Evolutionary conservation across 208 protist genomes (phyloP).

Genomic region (Leishmania braziliensis): DNA sequence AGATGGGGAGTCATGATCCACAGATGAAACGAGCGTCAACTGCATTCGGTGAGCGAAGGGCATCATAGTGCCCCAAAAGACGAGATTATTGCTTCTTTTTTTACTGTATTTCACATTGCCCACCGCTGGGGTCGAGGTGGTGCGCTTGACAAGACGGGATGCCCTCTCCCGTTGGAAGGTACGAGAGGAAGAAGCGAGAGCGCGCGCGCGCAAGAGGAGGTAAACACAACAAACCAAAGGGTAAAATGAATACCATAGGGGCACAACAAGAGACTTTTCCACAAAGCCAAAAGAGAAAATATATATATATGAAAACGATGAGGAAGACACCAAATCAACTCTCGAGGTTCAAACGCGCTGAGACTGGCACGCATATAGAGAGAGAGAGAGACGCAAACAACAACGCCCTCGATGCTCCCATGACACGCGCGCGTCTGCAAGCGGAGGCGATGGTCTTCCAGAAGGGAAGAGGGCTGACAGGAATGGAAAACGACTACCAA

Average conservation of each 20-base stretch:
- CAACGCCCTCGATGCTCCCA: background rate
- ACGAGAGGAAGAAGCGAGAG: too few relatives aligned
- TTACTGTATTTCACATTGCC: background rate
- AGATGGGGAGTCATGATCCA: background rate
- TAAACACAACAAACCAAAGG: background rate
- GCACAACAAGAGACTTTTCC: constrained; percentile 18
- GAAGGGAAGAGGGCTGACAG: background rate
- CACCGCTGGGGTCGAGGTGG: background rate
- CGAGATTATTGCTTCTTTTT: background rate
- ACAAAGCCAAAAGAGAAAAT: constrained; percentile 4
- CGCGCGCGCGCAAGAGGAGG: background rate
- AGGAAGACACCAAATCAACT: background rate
- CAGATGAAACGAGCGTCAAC: background rate
- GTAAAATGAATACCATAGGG: background rate
- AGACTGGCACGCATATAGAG: background rate
- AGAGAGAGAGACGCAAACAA: background rate
- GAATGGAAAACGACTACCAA: background rate
- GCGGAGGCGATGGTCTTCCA: background rate
- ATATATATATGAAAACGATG: background rate
- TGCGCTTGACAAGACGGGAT: background rate
- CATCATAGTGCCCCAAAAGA: background rate
- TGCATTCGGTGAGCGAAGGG: background rate
- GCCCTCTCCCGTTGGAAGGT: background rate
- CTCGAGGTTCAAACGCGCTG: background rate
- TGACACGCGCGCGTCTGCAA: background rate